Percentiles rank a stretch among this genome's conserved stretches.
Evolutionary conservation across 805 yeast species (phyloP).

Genomic region (Monosporozyma solicola): DNA sequence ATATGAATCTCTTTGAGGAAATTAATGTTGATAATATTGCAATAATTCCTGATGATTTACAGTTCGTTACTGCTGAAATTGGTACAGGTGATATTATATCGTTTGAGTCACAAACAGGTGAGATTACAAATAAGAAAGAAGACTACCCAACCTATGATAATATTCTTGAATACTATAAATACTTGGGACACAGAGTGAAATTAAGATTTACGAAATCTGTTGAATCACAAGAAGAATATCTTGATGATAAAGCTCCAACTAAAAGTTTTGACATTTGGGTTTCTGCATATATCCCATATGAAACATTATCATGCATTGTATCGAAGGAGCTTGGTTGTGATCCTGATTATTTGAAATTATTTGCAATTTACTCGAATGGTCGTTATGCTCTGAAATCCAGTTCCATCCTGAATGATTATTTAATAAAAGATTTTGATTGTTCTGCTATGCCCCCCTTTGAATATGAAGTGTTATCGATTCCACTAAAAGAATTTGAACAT

Average conservation of each 20-base stretch:
- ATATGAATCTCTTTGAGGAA: slow-evolving; percentile 45
- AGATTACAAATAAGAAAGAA: slow-evolving; percentile 5
- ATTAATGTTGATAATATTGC: slow-evolving; percentile 42
- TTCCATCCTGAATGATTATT: slow-evolving; percentile 26
- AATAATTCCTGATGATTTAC: slow-evolving; percentile 12
- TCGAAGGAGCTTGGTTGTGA: slow-evolving; percentile 46
- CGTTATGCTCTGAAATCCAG: slow-evolving; percentile 38
- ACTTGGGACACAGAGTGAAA: slow-evolving; percentile 51
- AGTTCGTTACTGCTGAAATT: slow-evolving; percentile 50
- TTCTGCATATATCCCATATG: slow-evolving; percentile 49
- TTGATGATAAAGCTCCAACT: slow-evolving; percentile 10
- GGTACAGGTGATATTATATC: slow-evolving; percentile 59
- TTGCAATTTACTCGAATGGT: slow-evolving; percentile 52
- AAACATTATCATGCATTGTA: slow-evolving; percentile 51
- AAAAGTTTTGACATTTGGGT: slow-evolving; percentile 55
- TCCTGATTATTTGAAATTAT: slow-evolving; percentile 56
- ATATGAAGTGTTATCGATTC: slow-evolving; percentile 69
- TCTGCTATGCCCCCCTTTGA: slow-evolving; percentile 42
- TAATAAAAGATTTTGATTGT: slow-evolving; percentile 31
- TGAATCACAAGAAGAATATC: slow-evolving; percentile 23
- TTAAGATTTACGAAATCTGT: slow-evolving; percentile 35
- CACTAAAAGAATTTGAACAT: slow-evolving; percentile 68
- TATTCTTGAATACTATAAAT: slow-evolving; percentile 42
- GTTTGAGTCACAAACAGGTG: slow-evolving; percentile 15
- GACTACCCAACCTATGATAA: slow-evolving; percentile 30